phyloP scores from a whole-genome alignment of 2,329 filamentous ascomycete genomes.

The Aspergillus bombycis region DNA sequence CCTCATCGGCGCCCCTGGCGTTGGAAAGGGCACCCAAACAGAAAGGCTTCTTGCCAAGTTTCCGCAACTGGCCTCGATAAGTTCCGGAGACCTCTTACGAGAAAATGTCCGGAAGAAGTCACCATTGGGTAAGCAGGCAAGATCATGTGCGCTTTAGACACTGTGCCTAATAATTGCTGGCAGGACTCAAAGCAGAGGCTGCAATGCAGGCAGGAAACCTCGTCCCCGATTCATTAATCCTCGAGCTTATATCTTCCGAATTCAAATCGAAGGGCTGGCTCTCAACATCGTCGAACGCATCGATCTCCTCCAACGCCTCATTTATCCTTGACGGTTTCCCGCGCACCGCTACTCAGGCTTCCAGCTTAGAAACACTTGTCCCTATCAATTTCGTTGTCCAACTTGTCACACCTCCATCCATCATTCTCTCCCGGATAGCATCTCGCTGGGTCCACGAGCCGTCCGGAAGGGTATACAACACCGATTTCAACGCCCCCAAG shows the following conservation, averaged over 20 bases:
- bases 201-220: constrained; percentile 86
- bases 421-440: constrained; percentile 86
- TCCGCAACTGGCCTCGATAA: constrained; percentile 86
- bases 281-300: constrained; percentile 42
- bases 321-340: constrained; percentile 98
- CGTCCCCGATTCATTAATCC: constrained; percentile 89
- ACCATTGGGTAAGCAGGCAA: constrained; percentile 67
- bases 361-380: constrained; percentile 74
- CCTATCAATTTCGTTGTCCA: constrained; percentile 95
- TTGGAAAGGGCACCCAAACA: constrained; percentile 95
- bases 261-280: constrained; percentile 86
- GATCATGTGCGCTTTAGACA: background rate
- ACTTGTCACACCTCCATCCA: constrained; percentile 79
- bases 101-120: constrained; percentile 90
- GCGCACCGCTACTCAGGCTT: constrained; percentile 79
- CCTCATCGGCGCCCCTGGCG: constrained; percentile 91
- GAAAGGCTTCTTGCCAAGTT: constrained; percentile 85
- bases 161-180: constrained; percentile 7
- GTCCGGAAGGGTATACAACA: constrained; percentile 93
- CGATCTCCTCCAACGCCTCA: constrained; percentile 75
- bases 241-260: constrained; percentile 89
- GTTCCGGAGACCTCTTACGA: constrained; percentile 88
- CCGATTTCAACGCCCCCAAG: constrained; percentile 83
- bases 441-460: constrained; percentile 92
- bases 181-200: constrained; percentile 87